These are phyloP conservation scores for Endocarpon pusillum DNA, from an alignment of 495 filamentous ascomycete genomes.

Conservation along the genomic window DNA sequence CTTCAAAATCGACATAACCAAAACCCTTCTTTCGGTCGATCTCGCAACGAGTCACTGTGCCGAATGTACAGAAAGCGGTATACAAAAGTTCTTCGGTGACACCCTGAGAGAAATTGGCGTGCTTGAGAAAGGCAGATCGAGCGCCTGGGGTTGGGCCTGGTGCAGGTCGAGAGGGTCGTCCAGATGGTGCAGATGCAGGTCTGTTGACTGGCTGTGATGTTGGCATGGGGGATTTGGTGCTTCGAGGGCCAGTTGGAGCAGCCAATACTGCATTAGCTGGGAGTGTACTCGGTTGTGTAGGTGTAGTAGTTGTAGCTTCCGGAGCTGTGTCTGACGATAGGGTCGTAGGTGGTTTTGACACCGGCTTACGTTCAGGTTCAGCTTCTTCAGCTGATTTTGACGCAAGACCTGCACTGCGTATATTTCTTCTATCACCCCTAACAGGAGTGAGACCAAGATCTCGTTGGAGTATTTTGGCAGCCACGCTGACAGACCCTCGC, in stretches of 20 bases:
- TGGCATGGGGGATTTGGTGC: constrained; percentile 11
- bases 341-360: constrained; percentile 1
- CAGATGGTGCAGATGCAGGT: constrained; percentile 15
- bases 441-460: constrained; percentile 66
- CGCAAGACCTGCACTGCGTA: constrained; percentile 14
- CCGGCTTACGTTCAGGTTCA: constrained; percentile 8
- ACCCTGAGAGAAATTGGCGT: constrained; percentile 80
- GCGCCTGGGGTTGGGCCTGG: constrained; percentile 29
- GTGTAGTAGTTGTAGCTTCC: constrained; percentile 10
- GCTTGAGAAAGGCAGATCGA: constrained; percentile 80
- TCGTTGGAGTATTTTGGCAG: constrained; percentile 73
- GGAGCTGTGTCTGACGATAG: constrained; percentile 7
- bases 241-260: constrained; percentile 15
- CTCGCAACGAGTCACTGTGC: constrained; percentile 57
- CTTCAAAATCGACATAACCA: constrained; percentile 72
- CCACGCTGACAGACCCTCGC: constrained; percentile 55
- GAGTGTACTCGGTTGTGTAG: constrained; percentile 13
- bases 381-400: constrained; percentile 17
- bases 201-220: constrained; percentile 16
- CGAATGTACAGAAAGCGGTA: constrained; percentile 52
- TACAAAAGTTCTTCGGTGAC: constrained; percentile 66
- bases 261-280: constrained; percentile 13
- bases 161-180: constrained; percentile 19
- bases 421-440: constrained; percentile 27
- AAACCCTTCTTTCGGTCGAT: constrained; percentile 90